These are phyloP conservation scores for Pichia sp. DNA, from an alignment of 1,139 yeast genomes.

Conservation along the genomic window DNA sequence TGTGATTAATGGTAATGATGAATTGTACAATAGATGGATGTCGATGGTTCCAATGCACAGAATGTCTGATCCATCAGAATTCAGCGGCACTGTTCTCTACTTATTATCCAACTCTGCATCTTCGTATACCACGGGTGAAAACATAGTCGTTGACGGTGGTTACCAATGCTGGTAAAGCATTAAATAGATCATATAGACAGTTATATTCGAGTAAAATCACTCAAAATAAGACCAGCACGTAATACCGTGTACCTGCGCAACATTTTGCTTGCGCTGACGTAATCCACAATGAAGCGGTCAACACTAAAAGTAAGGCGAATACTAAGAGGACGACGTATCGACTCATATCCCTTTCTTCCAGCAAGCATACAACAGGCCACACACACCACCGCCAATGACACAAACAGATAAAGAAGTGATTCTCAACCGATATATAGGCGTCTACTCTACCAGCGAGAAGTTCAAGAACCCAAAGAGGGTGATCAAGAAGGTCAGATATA, in stretches of 20 bases:
- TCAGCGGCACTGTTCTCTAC: conserved; percentile 80
- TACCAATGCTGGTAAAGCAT: conserved; percentile 53
- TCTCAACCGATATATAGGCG: conserved; percentile 35
- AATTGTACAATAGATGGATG: conserved; percentile 57
- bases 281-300: too few species aligned
- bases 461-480: conserved; percentile 59
- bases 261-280: too few species aligned
- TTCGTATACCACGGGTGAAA: conserved; percentile 81
- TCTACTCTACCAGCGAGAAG: conserved; percentile 43
- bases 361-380: background rate
- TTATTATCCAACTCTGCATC: conserved; percentile 73
- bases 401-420: conserved; percentile 3
- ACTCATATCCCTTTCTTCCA: background rate
- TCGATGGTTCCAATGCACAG: conserved; percentile 71
- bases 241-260: too few species aligned
- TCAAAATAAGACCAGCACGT: too few species aligned
- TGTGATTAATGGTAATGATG: conserved; percentile 51
- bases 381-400: too few species aligned
- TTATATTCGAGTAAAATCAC: too few species aligned
- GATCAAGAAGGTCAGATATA: conserved; percentile 60
- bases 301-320: too few species aligned
- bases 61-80: conserved; percentile 77
- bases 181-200: too few species aligned
- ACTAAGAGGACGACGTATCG: too few species aligned
- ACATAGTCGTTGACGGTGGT: conserved; percentile 86